These are phyloP conservation scores for Camelina sativa DNA, from an alignment of 345 rosid species.

Conservation along the genomic window DNA sequence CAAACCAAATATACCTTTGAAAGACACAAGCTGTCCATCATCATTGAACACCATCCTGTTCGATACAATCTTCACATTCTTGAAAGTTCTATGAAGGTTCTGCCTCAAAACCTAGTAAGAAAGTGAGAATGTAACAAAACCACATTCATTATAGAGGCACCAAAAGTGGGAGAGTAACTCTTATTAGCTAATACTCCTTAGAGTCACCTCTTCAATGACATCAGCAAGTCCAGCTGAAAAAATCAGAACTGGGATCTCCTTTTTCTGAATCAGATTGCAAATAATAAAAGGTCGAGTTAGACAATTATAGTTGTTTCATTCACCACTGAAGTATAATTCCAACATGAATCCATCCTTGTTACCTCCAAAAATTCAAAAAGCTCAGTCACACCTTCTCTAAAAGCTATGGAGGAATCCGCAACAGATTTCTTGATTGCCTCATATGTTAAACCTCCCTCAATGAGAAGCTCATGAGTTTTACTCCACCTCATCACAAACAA, in stretches of 20 bases:
- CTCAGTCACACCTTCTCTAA: conserved; percentile 80
- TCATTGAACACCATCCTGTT: conserved; percentile 75
- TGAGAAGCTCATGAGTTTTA: conserved; percentile 78
- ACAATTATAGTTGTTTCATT: not conserved
- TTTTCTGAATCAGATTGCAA: conserved; percentile 56
- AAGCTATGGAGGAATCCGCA: conserved; percentile 61
- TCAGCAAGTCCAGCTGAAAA: conserved; percentile 98
- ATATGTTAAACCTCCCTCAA: conserved; percentile 86
- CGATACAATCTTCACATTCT: conserved; percentile 77
- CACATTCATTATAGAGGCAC: conserved; percentile 4
- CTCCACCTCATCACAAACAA: conserved; percentile 66
- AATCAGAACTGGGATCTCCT: conserved; percentile 72
- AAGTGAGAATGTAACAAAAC: conserved; percentile 13
- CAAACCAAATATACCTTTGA: conserved; percentile 63
- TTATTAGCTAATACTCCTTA: not conserved
- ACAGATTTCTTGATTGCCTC: conserved; percentile 80
- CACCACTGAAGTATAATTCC: not conserved
- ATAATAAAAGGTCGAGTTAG: not conserved
- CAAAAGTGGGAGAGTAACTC: conserved; percentile 1
- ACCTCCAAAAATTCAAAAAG: conserved; percentile 86
- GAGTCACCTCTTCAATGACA: conserved; percentile 87
- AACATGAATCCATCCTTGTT: conserved; percentile 28
- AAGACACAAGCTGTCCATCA: conserved; percentile 66
- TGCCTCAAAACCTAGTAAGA: conserved; percentile 76
- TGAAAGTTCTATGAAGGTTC: conserved; percentile 71